phyloP scores from a whole-genome alignment of 2,329 filamentous ascomycete species.

The Magnaporthiopsis rhizophila region DNA sequence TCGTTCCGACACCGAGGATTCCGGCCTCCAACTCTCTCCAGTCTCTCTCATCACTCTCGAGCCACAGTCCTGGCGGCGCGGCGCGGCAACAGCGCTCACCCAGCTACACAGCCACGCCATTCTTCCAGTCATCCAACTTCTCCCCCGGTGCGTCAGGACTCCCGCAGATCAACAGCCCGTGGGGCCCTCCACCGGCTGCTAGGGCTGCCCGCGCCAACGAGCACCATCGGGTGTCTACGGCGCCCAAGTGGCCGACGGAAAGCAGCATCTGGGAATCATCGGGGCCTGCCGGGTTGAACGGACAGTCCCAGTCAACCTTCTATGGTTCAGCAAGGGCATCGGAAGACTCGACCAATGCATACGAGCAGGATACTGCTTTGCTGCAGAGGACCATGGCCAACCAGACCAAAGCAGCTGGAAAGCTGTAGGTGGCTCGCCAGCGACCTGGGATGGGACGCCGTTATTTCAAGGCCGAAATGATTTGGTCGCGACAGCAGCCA shows the following conservation, averaged over 20 bases:
- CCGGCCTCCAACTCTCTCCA: background rate
- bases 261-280: constrained; percentile 15
- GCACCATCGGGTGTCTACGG: background rate
- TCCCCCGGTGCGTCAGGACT: constrained; percentile 21
- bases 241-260: constrained; percentile 13
- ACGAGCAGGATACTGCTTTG: background rate
- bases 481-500: background rate
- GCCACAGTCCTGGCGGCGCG: background rate
- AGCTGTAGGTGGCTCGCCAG: background rate
- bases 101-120: constrained; percentile 1
- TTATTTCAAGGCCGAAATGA: background rate
- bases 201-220: background rate
- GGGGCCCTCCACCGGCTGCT: constrained; percentile 16
- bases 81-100: constrained; percentile 1
- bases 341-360: background rate
- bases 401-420: background rate
- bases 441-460: too few relatives aligned
- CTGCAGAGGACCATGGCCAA: background rate
- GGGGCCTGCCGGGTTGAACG: background rate
- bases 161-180: constrained; percentile 24
- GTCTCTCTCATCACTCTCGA: background rate
- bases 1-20: background rate
- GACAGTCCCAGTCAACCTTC: background rate
- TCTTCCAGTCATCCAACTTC: constrained; percentile 20
- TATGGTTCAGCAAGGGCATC: background rate